A percentile compares a stretch with the other conserved stretches of the same genome.
Conservation (phyloP, 1,284 basidiomycete species). For the Cerrena zonata region DNA sequence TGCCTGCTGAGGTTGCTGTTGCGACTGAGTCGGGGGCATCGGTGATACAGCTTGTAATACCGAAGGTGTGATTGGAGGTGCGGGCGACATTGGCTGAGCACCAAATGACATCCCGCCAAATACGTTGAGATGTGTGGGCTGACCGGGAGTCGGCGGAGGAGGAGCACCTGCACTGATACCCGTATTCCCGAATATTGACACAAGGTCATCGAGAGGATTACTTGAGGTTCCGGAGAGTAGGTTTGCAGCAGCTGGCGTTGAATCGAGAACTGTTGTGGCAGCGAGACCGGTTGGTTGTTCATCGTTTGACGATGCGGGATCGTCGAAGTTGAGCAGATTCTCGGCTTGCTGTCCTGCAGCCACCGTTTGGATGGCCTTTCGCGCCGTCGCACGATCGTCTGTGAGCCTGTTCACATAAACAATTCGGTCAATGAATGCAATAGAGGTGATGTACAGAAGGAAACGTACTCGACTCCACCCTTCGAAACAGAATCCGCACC, state of each 20-base stretch:
- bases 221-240: slow-evolving; percentile 65
- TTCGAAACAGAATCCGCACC: slow-evolving; percentile 79
- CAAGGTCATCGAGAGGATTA: slow-evolving; percentile 87
- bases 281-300: slow-evolving; percentile 63
- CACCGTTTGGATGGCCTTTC: slow-evolving; percentile 85
- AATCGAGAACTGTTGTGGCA: slow-evolving; percentile 64
- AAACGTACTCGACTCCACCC: slow-evolving; percentile 56
- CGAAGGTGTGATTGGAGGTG: slow-evolving; percentile 9
- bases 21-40: neutral
- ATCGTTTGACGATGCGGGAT: slow-evolving; percentile 54
- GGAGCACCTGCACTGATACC: slow-evolving; percentile 29
- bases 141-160: slow-evolving; percentile 10
- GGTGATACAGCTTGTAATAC: neutral
- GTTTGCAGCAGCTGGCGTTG: slow-evolving; percentile 66
- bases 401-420: slow-evolving; percentile 34
- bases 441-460: slow-evolving; percentile 5
- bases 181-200: slow-evolving; percentile 73
- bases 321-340: slow-evolving; percentile 91
- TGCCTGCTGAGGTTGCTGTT: slow-evolving; percentile 4
- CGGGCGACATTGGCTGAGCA: slow-evolving; percentile 9
- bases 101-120: neutral
- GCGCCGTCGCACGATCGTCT: slow-evolving; percentile 64
- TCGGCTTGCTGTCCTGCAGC: slow-evolving; percentile 87
- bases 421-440: slow-evolving; percentile 3
- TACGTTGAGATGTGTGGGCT: neutral